Evolutionary conservation across 2,329 filamentous ascomycete genomes (phyloP).

Genomic region (Parastagonospora avenae): DNA sequence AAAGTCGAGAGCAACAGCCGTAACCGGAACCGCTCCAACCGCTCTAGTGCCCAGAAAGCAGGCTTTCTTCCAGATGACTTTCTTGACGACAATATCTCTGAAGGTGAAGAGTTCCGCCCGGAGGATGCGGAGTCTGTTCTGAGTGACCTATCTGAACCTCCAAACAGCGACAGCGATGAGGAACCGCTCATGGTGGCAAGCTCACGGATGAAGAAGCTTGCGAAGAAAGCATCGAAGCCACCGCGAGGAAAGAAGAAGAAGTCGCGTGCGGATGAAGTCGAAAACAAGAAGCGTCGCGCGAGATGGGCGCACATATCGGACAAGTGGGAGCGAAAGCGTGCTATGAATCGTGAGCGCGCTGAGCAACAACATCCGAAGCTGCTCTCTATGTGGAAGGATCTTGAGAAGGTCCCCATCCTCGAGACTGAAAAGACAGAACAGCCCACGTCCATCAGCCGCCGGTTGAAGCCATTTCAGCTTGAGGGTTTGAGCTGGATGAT

Average conservation of each 20-base stretch:
- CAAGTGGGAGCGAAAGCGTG: slow-evolving; percentile 55
- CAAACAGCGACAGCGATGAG: slow-evolving; percentile 34
- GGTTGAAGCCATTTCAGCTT: slow-evolving; percentile 90
- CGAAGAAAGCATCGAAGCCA: slow-evolving; percentile 12
- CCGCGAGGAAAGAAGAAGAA: slow-evolving; percentile 34
- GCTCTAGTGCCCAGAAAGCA: slow-evolving; percentile 23
- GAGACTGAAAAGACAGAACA: slow-evolving; percentile 69
- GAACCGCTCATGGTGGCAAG: slow-evolving; percentile 27
- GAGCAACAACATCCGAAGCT: slow-evolving; percentile 79
- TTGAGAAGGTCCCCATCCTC: slow-evolving; percentile 72
- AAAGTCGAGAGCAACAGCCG: slow-evolving; percentile 17
- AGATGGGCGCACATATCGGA: slow-evolving; percentile 44
- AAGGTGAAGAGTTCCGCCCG: slow-evolving; percentile 36
- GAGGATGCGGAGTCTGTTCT: slow-evolving; percentile 27
- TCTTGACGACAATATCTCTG: slow-evolving; percentile 26
- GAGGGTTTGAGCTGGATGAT: slow-evolving; percentile 95
- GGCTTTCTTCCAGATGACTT: slow-evolving; percentile 21
- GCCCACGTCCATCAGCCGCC: slow-evolving; percentile 77
- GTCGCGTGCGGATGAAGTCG: slow-evolving; percentile 25
- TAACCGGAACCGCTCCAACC: slow-evolving; percentile 23
- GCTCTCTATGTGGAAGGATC: slow-evolving; percentile 80
- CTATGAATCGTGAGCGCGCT: slow-evolving; percentile 65
- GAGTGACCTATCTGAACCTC: slow-evolving; percentile 21
- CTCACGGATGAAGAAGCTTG: slow-evolving; percentile 21
- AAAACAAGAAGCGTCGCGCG: slow-evolving; percentile 21